phyloP scores from a whole-genome alignment of 1,284 basidiomycete species.

The Ceratobasidium sp. region DNA sequence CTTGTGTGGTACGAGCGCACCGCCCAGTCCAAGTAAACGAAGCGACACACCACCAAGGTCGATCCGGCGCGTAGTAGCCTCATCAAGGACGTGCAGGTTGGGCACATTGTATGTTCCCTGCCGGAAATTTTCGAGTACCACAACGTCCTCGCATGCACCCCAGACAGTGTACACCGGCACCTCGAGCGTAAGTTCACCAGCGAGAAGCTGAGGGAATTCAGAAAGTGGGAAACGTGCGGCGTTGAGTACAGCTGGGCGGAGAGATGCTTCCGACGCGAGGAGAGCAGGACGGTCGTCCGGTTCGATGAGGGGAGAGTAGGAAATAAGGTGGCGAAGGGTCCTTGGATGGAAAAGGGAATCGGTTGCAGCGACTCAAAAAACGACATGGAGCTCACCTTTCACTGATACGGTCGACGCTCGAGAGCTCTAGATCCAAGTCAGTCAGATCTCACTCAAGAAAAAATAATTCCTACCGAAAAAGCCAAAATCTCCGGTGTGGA shows the following conservation, averaged over 20 bases:
- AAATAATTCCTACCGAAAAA: constrained; percentile 80
- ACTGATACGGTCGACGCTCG: constrained; percentile 89
- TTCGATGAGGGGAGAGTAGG: constrained; percentile 97
- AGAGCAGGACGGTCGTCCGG: constrained; percentile 85
- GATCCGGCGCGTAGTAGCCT: constrained; percentile 90
- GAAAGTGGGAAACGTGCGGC: constrained; percentile 78
- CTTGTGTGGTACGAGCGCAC: constrained; percentile 96
- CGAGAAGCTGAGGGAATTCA: constrained; percentile 92
- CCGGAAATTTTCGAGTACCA: constrained; percentile 93
- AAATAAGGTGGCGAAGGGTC: constrained; percentile 94
- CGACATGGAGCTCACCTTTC: constrained; percentile 70
- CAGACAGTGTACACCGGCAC: constrained; percentile 97
- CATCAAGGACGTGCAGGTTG: constrained; percentile 93
- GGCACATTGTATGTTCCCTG: constrained; percentile 84
- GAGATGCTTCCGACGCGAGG: constrained; percentile 73
- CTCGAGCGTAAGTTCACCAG: constrained; percentile 87
- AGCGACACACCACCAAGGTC: constrained; percentile 95
- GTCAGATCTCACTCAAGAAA: constrained; percentile 38
- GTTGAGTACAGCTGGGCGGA: constrained; percentile 70
- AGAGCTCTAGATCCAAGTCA: constrained; percentile 67
- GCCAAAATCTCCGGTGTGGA: constrained; percentile 99
- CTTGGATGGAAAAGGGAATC: constrained; percentile 51
- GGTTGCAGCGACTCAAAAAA: neutral
- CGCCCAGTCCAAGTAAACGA: constrained; percentile 93
- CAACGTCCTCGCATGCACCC: constrained; percentile 97